A percentile compares a stretch with the other conserved stretches of the same genome.
These are phyloP conservation scores for Aspergillus caelatus DNA, from an alignment of 2,329 filamentous ascomycete genomes.

Conservation along the genomic window DNA sequence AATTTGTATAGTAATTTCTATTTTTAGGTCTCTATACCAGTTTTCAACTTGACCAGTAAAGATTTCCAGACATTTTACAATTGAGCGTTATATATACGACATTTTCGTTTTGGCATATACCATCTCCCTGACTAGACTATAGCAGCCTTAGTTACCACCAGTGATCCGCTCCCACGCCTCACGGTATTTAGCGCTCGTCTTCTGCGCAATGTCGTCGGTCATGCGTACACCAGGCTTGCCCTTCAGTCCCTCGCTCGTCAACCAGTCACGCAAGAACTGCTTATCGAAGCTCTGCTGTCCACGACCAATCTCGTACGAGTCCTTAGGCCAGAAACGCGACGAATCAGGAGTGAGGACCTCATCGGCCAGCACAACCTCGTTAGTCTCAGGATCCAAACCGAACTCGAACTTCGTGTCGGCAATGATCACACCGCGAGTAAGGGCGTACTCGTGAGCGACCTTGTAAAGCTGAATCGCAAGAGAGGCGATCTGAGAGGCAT, in stretches of 20 bases:
- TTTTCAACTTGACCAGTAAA: constrained; percentile 1
- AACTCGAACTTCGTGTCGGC: constrained; percentile 81
- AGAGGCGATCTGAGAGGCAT: constrained; percentile 67
- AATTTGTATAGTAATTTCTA: constrained; percentile 18
- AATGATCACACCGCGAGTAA: constrained; percentile 70
- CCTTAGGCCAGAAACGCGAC: constrained; percentile 83
- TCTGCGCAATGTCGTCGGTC: constrained; percentile 68
- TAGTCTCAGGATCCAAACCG: constrained; percentile 65
- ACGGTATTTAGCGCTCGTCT: constrained; percentile 72
- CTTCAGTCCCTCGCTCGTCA: constrained; percentile 72
- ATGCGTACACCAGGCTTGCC: constrained; percentile 73
- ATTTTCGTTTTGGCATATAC: not conserved
- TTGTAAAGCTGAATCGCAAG: constrained; percentile 68
- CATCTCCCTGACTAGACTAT: not conserved
- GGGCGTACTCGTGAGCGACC: constrained; percentile 47
- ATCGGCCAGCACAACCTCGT: constrained; percentile 75
- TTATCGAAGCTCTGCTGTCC: constrained; percentile 89
- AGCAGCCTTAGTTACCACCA: constrained; percentile 50
- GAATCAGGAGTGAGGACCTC: constrained; percentile 84
- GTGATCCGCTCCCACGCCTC: constrained; percentile 75
- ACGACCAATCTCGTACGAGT: constrained; percentile 70
- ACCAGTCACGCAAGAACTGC: constrained; percentile 80
- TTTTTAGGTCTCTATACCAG: not conserved
- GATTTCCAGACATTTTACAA: not conserved
- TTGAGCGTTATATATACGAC: not conserved